Conservation (phyloP, 176 grass and related monocot species). For the Musa schizocarpa region DNA sequence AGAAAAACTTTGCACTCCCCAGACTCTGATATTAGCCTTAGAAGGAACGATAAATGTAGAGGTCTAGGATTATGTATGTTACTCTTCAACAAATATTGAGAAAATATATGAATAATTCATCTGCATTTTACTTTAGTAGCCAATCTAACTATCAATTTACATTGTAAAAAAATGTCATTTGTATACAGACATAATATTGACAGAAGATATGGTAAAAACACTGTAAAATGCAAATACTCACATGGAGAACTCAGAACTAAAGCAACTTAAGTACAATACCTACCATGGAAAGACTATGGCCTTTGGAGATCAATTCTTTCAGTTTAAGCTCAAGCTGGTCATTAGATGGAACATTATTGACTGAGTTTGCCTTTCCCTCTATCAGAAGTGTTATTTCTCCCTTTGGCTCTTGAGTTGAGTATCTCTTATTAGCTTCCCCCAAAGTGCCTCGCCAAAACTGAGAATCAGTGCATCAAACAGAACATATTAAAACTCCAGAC, state of each 20-base stretch:
- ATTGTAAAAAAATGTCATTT: too few relatives aligned
- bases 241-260: not conserved
- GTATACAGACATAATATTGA: not conserved
- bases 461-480: constrained; percentile 3
- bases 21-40: too few relatives aligned
- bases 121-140: too few relatives aligned
- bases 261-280: constrained; percentile 13
- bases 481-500: constrained; percentile 6
- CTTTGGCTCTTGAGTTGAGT: constrained; percentile 44
- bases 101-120: too few relatives aligned
- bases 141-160: too few relatives aligned
- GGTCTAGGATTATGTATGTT: too few relatives aligned
- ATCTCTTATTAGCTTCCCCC: constrained; percentile 66
- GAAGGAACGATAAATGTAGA: too few relatives aligned
- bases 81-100: too few relatives aligned
- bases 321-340: constrained; percentile 72
- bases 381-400: constrained; percentile 88
- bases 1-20: too few relatives aligned
- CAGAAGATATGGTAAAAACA: not conserved
- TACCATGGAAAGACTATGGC: constrained; percentile 72
- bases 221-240: not conserved
- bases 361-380: constrained; percentile 43
- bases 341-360: constrained; percentile 56
- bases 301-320: constrained; percentile 48
- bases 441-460: constrained; percentile 94